Evolutionary conservation across 1,284 basidiomycete species (phyloP).

Genomic region (Chalciporus piperatoides): DNA sequence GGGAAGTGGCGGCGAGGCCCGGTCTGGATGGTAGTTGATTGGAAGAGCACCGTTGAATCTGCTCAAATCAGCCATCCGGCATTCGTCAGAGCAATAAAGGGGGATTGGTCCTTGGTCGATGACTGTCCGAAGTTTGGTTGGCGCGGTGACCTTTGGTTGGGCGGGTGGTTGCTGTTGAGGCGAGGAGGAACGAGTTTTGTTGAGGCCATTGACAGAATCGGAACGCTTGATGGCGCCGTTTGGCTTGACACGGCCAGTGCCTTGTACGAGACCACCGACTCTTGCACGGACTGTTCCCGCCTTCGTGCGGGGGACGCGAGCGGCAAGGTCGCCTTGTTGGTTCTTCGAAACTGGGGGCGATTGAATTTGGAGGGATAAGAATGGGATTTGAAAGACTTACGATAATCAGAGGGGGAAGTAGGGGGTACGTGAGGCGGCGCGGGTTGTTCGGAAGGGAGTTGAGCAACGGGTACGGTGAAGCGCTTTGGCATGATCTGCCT

Average conservation of each 20-base stretch:
- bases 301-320: constrained; percentile 37
- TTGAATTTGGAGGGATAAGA: constrained; percentile 23
- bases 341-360: constrained; percentile 22
- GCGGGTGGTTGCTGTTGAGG: constrained; percentile 24
- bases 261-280: constrained; percentile 53
- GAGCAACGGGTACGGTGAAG: constrained; percentile 44
- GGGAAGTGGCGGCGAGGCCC: constrained; percentile 37
- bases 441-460: constrained; percentile 16
- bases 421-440: constrained; percentile 30
- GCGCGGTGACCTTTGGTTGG: constrained; percentile 27
- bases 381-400: constrained; percentile 29
- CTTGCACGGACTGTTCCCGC: constrained; percentile 40
- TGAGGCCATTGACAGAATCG: constrained; percentile 27
- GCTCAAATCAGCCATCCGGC: constrained; percentile 55
- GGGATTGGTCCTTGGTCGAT: constrained; percentile 73
- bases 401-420: constrained; percentile 30
- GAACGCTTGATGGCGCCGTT: constrained; percentile 50
- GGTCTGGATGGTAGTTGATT: constrained; percentile 46
- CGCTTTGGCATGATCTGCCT: constrained; percentile 69
- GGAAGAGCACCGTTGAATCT: constrained; percentile 39
- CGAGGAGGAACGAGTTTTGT: constrained; percentile 23
- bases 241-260: constrained; percentile 55
- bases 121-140: constrained; percentile 53
- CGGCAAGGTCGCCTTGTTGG: constrained; percentile 22
- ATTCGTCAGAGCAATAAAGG: constrained; percentile 77